Evolutionary conservation across 2,329 filamentous ascomycete genomes (phyloP), one percentile per base, ranked within the genome.

Genomic region (Phialophora chinensis): DNA sequence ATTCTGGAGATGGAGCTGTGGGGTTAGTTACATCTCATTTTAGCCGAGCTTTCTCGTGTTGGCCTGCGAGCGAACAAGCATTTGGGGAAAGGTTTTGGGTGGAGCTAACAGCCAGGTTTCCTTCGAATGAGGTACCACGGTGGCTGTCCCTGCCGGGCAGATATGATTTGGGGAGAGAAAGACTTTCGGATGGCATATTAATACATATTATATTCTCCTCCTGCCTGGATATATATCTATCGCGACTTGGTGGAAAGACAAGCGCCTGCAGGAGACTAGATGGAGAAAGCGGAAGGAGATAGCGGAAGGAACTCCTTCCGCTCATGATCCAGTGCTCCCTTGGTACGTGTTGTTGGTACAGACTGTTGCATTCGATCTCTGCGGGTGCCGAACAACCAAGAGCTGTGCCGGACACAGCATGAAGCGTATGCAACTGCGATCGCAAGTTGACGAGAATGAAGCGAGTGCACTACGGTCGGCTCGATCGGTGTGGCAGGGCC

Each of bases 1-100:
- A 5, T 52, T 52, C 20, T 52, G 49, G 49, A 52, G 49, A 20
- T 52, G 49, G 49, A 52, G 49, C 20, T 52, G 49, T 52, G 49
- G 49, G 49, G 49, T 52, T 52, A n/a, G 38, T 44, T 27, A 23
- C 49, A 27, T 27, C 20, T 52, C 47, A 23, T 5, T 23, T 23
- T 52, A 29, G 25, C 49, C 49, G 49, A 52, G 49, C 20, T 17
- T 3, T 12, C 5, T 17, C 17, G 38, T 44, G 38, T n/a, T 44
- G 38, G 14, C 6, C 17, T 44, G 38, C 38, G 17, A 44, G 38
- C 33, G 38, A 17, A 44, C 38, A 44, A 44, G 38, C 38, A 42
- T 14, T 44, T 44, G 38, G 14, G 35, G 38, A 8, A 7, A 8
- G 17, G 38, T 20, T 5, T 42, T 44, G 17, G 38, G 14, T n/a